A percentile compares a stretch with the other conserved stretches of the same genome.
These are phyloP conservation scores for Debaryomyces subglobosus DNA, from an alignment of 1,139 yeast genomes.

Conservation along the genomic window DNA sequence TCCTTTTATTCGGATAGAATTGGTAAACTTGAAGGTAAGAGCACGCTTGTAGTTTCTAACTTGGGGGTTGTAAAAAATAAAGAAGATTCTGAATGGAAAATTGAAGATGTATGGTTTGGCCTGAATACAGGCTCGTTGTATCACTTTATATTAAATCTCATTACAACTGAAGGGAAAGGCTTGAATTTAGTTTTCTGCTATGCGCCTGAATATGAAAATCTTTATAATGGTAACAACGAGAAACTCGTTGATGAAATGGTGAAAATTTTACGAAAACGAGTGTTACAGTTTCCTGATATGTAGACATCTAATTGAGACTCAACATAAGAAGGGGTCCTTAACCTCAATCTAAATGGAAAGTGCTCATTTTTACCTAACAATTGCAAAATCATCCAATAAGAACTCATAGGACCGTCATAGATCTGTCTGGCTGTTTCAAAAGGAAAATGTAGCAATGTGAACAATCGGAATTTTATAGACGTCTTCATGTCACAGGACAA, in stretches of 20 bases:
- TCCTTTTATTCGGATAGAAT: background rate
- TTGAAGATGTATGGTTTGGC: constrained; percentile 23
- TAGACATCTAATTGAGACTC: background rate
- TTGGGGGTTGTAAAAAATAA: constrained; percentile 21
- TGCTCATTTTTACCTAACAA: too few relatives aligned
- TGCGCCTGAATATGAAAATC: constrained; percentile 20
- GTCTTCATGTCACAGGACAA: too few relatives aligned
- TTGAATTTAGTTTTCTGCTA: constrained; percentile 23
- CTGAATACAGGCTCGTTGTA: constrained; percentile 25
- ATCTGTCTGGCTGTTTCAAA: too few relatives aligned
- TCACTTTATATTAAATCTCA: constrained; percentile 24
- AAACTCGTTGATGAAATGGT: background rate
- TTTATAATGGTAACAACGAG: background rate
- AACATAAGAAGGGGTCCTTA: too few relatives aligned
- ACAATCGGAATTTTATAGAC: too few relatives aligned
- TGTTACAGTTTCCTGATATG: background rate
- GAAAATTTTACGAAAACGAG: background rate
- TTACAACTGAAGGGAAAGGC: constrained; percentile 22
- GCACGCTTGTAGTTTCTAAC: constrained; percentile 25
- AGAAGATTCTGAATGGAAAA: constrained; percentile 11
- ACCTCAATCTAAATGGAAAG: too few relatives aligned
- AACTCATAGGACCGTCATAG: too few relatives aligned
- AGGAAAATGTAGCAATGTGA: too few relatives aligned
- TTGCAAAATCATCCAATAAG: too few relatives aligned
- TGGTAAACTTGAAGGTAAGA: constrained; percentile 15